Conservation (phyloP, 1,284 basidiomycete genomes). For the Marasmius sp. region DNA sequence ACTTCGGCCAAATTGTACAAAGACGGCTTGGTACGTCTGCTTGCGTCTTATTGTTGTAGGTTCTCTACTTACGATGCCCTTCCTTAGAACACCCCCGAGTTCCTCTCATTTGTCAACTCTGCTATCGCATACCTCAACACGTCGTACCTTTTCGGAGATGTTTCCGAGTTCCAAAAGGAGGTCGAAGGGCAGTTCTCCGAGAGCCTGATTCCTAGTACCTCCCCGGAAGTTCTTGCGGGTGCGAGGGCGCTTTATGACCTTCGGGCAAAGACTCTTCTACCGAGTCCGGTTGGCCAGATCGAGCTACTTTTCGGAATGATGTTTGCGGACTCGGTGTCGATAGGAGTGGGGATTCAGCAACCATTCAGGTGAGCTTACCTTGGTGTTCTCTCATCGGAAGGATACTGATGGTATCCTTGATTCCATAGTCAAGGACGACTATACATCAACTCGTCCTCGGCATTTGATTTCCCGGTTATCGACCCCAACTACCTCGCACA, state of each 20-base stretch:
- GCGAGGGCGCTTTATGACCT: constrained; percentile 19
- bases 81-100: constrained; percentile 26
- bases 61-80: not conserved
- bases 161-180: constrained; percentile 21
- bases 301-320: constrained; percentile 49
- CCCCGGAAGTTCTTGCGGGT: constrained; percentile 27
- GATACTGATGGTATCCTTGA: not conserved
- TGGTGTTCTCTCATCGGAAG: not conserved
- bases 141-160: constrained; percentile 40
- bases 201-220: constrained; percentile 11
- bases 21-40: not conserved
- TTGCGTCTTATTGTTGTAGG: not conserved
- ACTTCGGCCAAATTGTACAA: constrained; percentile 12
- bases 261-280: constrained; percentile 17
- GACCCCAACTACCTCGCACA: constrained; percentile 12
- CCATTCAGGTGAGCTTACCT: constrained; percentile 27
- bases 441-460: constrained; percentile 35
- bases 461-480: constrained; percentile 9
- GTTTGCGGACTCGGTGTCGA: constrained; percentile 35
- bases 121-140: constrained; percentile 59
- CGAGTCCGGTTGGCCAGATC: constrained; percentile 40
- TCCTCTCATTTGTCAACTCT: constrained; percentile 15
- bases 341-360: constrained; percentile 58
- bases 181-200: constrained; percentile 30
- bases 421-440: constrained; percentile 27